Evolutionary conservation across 2,329 filamentous ascomycete species (phyloP), one percentile per base, ranked within the genome.

Genomic region (Fonsecaea pugnacius): DNA sequence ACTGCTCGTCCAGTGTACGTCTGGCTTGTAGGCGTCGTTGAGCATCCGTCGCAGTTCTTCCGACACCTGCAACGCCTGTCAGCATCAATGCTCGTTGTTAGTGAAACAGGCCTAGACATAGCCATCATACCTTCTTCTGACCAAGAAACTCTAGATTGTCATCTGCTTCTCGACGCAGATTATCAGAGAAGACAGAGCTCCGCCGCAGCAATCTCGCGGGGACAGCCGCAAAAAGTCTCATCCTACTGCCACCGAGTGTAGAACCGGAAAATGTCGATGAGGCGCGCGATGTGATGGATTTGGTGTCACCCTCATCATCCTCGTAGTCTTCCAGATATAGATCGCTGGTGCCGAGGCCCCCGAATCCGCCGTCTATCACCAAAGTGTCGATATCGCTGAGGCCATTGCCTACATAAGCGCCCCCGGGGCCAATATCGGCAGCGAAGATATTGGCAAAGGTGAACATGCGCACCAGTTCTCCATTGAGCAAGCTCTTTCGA

Each of bases 21-120:
- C 24, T 38, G 58, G 58, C 18, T 32, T 24, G 24, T 60, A 60
- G n/a, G 48, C 58, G 9, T 12, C 10, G 27, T 36, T 51, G n/a
- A 60, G 58, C 58, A 60, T 60, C 7, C 58, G 58, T 12, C 18
- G 30, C 2, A 60, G 58, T 38, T 53, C 46, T 24, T 60, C 46
- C 16, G 58, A 60, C 3, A 60, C 58, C 53, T 56, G 33, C 18
- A 40, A 27, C 7, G 8, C 43, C 12, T 3, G 43, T 48, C 21
- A 48, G 43, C 9, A 48, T 24, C 43, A 27, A 24, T 12, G 21
- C 6, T 4, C 21, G 16, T 48, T 27, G 21, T 48, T 48, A 9
- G 8, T 48, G 3, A 24, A 3, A 27, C 43, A 12, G 43, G 43
- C 18, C 14, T 24, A 7, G 24, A 1, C 18, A 24, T 24, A 21